A percentile compares a stretch with the other conserved stretches of the same genome.
phyloP scores from a whole-genome alignment of 768 basidiomycete species.

The Kwoniella newhampshirensis region DNA sequence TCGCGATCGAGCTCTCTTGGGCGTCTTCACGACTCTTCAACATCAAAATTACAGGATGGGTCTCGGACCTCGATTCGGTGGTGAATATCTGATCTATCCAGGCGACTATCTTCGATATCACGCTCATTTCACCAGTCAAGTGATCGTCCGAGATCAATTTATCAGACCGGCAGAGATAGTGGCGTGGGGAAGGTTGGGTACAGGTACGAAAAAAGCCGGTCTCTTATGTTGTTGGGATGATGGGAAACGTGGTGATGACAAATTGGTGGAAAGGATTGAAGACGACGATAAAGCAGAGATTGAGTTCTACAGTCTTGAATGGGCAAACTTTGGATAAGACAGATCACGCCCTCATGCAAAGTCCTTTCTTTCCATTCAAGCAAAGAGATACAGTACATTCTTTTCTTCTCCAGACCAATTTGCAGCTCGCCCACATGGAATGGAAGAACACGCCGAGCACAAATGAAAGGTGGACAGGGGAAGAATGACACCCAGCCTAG shows the following conservation, averaged over 20 bases:
- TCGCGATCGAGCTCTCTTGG: constrained; percentile 28
- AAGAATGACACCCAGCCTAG: no score
- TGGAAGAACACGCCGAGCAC: not conserved
- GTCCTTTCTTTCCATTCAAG: not conserved
- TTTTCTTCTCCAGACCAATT: not conserved
- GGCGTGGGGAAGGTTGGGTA: constrained; percentile 90
- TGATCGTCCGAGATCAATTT: constrained; percentile 61
- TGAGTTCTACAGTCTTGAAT: constrained; percentile 54
- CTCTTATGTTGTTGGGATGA: constrained; percentile 87
- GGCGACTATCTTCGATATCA: constrained; percentile 95
- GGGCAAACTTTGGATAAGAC: constrained; percentile 54
- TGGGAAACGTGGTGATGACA: constrained; percentile 50
- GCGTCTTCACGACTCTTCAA: constrained; percentile 26
- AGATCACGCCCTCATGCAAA: not conserved
- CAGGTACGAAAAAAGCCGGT: constrained; percentile 95
- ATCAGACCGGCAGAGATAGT: constrained; percentile 90
- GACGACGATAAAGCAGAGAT: constrained; percentile 55
- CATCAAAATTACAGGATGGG: constrained; percentile 31
- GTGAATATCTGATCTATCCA: constrained; percentile 94
- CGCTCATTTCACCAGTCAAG: constrained; percentile 88
- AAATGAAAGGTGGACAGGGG: not conserved
- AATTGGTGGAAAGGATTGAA: constrained; percentile 56
- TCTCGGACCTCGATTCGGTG: constrained; percentile 68
- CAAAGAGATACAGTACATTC: not conserved
- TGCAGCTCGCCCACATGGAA: no score